Evolutionary conservation across 2,329 filamentous ascomycete genomes (phyloP).

Genomic region (Pseudocercospora eumusae): DNA sequence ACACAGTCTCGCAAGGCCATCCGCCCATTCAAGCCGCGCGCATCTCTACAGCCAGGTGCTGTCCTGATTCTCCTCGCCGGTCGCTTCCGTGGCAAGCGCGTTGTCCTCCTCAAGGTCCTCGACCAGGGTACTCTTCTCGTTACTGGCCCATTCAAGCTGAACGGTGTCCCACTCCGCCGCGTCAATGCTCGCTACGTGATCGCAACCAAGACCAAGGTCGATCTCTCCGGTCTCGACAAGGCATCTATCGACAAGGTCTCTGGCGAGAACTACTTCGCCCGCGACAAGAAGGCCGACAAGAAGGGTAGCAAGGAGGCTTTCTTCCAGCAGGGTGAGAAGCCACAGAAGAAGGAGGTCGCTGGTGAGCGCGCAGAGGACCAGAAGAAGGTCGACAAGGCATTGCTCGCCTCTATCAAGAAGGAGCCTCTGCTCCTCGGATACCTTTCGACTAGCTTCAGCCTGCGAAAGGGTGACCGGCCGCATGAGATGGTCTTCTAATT

Average conservation of each 20-base stretch:
- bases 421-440: conserved; percentile 91
- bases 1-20: conserved; percentile 88
- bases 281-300: conserved; percentile 94
- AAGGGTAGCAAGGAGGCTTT: conserved; percentile 89
- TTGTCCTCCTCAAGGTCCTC: conserved; percentile 97
- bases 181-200: conserved; percentile 94
- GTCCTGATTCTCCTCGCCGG: conserved; percentile 98
- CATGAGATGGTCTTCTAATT: conserved; percentile 99
- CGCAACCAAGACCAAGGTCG: conserved; percentile 82
- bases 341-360: conserved; percentile 96
- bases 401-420: conserved; percentile 97
- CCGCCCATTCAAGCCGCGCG: conserved; percentile 82
- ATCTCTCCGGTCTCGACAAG: conserved; percentile 78
- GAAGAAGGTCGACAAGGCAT: conserved; percentile 96
- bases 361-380: conserved; percentile 93
- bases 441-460: conserved; percentile 93
- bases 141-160: conserved; percentile 99
- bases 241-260: conserved; percentile 75
- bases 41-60: conserved; percentile 88
- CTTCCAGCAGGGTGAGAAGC: conserved; percentile 99
- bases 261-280: conserved; percentile 86
- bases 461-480: conserved; percentile 98
- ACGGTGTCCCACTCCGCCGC: conserved; percentile 93
- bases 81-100: conserved; percentile 99
- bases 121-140: conserved; percentile 97